phyloP scores from a whole-genome alignment of 352 stramenopile species.

The Phytophthora pistaciae region DNA sequence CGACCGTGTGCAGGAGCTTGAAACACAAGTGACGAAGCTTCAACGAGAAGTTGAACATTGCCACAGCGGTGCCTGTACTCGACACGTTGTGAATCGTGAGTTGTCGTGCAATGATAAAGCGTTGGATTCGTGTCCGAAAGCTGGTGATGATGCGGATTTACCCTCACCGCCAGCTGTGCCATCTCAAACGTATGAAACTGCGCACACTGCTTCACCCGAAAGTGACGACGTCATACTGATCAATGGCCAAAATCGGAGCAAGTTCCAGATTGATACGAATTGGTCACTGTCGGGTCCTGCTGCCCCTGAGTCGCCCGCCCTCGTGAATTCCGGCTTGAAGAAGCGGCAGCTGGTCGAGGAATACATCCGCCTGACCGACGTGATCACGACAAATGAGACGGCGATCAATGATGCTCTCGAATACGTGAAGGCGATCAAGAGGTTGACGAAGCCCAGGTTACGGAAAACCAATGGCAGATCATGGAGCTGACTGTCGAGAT shows the following conservation, averaged over 20 bases:
- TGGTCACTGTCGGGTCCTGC: neutral
- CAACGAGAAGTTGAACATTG: neutral
- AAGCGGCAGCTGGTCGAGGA: neutral
- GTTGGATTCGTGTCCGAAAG: neutral
- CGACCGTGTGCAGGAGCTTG: neutral
- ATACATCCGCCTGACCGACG: neutral
- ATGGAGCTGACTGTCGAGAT: neutral
- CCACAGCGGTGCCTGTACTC: neutral
- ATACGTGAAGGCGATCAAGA: neutral
- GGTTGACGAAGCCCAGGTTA: neutral
- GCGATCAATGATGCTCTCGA: neutral
- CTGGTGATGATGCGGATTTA: neutral
- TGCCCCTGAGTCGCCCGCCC: neutral
- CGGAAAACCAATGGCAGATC: neutral
- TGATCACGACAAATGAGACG: neutral
- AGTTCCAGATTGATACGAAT: neutral
- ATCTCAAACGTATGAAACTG: neutral
- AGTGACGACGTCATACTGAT: neutral
- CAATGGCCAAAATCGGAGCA: neutral
- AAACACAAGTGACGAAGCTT: neutral
- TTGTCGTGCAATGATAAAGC: neutral
- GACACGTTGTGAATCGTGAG: neutral
- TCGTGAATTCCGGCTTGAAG: neutral
- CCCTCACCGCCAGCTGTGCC: neutral
- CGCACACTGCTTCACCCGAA: neutral